Conservation (phyloP, 129 eudicot species). For the Apium graveolens region DNA sequence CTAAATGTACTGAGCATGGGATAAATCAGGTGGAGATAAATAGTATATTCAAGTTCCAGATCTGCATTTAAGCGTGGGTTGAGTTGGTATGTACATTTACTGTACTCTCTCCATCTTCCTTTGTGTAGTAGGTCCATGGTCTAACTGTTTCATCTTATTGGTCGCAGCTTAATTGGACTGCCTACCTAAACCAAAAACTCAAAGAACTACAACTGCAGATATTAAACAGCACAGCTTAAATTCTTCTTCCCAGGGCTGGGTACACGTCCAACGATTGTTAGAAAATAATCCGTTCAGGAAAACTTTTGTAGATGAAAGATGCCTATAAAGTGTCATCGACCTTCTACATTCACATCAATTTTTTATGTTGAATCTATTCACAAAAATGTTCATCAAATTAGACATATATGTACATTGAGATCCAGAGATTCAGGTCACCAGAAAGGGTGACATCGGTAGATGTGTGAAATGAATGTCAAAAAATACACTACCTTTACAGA, state of each 20-base stretch:
- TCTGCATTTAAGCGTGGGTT: not conserved
- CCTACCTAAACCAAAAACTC: not conserved
- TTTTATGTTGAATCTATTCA: too few relatives aligned
- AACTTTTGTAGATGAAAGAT: too few relatives aligned
- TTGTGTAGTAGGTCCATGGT: not conserved
- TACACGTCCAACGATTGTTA: too few relatives aligned
- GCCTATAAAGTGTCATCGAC: too few relatives aligned
- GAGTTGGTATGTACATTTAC: not conserved
- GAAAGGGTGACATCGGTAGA: not conserved
- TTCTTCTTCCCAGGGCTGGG: too few relatives aligned
- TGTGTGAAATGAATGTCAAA: not conserved
- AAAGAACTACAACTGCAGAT: not conserved
- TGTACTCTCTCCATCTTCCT: not conserved
- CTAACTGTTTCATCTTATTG: constrained; percentile 2
- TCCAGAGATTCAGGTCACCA: not conserved
- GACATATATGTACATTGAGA: not conserved
- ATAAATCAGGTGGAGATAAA: not conserved
- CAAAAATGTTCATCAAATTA: too few relatives aligned
- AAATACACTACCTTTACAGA: not conserved
- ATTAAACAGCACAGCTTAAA: not conserved
- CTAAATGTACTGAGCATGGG: not conserved
- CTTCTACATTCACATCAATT: too few relatives aligned
- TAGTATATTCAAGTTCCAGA: not conserved
- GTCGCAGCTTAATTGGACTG: not conserved
- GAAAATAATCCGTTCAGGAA: too few relatives aligned